phyloP scores from a whole-genome alignment of 75 land plant genomes.

The Azolla pinnata region DNA sequence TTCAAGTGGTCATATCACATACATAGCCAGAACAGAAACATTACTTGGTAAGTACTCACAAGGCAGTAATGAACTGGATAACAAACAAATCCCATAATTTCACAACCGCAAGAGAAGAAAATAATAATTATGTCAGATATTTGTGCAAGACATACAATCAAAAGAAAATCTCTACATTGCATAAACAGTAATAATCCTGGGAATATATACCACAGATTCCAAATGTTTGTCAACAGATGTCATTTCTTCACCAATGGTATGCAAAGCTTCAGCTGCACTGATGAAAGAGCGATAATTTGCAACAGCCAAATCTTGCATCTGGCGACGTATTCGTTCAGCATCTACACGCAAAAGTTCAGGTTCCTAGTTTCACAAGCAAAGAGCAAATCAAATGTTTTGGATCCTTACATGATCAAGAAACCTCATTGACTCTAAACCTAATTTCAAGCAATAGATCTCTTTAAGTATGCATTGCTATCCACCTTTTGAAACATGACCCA shows the following conservation, averaged over 20 bases:
- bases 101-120: too few relatives aligned
- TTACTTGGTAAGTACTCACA: too few relatives aligned
- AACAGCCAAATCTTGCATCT: constrained; percentile 98
- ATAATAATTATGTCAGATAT: too few relatives aligned
- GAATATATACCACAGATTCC: constrained; percentile 60
- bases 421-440: neutral
- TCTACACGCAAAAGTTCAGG: constrained; percentile 94
- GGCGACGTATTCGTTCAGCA: constrained; percentile 76
- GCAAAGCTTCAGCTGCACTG: constrained; percentile 80
- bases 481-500: neutral
- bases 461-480: neutral
- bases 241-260: constrained; percentile 60
- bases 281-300: constrained; percentile 87
- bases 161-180: too few relatives aligned
- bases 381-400: neutral
- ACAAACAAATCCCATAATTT: too few relatives aligned
- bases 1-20: too few relatives aligned
- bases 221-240: constrained; percentile 67
- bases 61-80: too few relatives aligned
- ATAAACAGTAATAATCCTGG: neutral
- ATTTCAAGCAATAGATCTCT: neutral
- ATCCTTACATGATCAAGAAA: neutral
- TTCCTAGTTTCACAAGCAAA: constrained; percentile 40
- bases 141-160: too few relatives aligned
- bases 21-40: too few relatives aligned